A percentile compares a stretch with the other conserved stretches of the same genome.
These are phyloP conservation scores for Cercospora berteroae DNA, from an alignment of 2,329 filamentous ascomycete species.

Conservation along the genomic window DNA sequence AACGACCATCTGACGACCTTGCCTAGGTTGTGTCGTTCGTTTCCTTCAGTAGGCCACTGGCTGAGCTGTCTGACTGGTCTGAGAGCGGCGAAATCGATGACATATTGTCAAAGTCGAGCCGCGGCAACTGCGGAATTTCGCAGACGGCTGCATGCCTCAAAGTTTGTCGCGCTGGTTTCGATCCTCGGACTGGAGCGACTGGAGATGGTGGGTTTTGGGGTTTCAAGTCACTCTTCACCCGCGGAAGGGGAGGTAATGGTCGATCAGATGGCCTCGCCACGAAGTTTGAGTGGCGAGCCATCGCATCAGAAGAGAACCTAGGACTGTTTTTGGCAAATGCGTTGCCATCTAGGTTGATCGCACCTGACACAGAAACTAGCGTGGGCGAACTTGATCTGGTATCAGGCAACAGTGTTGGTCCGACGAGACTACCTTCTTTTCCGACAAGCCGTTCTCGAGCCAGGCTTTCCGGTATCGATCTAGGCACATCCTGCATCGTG, in stretches of 20 bases:
- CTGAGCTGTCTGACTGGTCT: neutral
- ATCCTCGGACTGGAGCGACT: neutral
- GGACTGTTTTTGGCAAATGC: neutral
- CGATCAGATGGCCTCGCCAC: neutral
- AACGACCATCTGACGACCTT: neutral
- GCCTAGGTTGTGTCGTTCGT: neutral
- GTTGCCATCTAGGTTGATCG: neutral
- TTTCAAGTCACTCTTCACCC: constrained; percentile 3
- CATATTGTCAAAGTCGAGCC: neutral
- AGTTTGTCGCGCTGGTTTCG: neutral
- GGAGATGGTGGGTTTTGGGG: constrained; percentile 12
- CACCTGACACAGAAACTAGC: neutral
- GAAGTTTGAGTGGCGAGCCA: neutral
- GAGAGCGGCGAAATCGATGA: constrained; percentile 11
- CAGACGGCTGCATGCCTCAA: neutral
- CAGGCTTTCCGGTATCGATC: neutral
- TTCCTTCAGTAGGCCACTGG: neutral
- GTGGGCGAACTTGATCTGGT: constrained; percentile 6
- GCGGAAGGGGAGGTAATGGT: constrained; percentile 11
- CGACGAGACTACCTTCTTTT: neutral
- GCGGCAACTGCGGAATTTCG: neutral
- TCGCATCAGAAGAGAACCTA: neutral
- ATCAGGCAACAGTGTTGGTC: constrained; percentile 6
- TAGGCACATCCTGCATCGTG: neutral
- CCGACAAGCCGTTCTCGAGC: neutral